Evolutionary conservation across 495 filamentous ascomycete species (phyloP).

Genomic region (Rhizodiscina lignyota): DNA sequence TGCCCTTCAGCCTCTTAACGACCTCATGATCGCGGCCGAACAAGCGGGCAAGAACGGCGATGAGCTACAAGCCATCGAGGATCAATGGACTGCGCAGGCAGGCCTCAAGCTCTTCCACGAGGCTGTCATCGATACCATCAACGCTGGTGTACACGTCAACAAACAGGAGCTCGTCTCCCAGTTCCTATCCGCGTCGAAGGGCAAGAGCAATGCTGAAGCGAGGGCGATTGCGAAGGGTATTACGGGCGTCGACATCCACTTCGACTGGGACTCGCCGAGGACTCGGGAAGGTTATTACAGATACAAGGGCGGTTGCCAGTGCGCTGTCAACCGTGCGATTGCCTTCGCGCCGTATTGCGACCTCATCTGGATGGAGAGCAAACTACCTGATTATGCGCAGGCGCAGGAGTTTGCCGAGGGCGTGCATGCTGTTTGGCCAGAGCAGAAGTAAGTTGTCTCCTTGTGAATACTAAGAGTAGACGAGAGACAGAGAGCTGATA

Average conservation of each 20-base stretch:
- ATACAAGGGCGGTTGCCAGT: slow-evolving; percentile 78
- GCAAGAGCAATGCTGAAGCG: slow-evolving; percentile 75
- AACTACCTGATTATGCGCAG: slow-evolving; percentile 81
- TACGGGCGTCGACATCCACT: slow-evolving; percentile 69
- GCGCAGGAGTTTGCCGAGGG: slow-evolving; percentile 89
- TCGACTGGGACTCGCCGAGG: slow-evolving; percentile 82
- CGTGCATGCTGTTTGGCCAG: slow-evolving; percentile 85
- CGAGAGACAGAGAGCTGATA: no score
- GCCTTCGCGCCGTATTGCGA: slow-evolving; percentile 92
- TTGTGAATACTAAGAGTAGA: neutral
- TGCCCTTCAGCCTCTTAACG: slow-evolving; percentile 64
- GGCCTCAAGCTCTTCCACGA: slow-evolving; percentile 81
- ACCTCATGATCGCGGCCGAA: slow-evolving; percentile 82
- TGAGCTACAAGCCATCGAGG: slow-evolving; percentile 81
- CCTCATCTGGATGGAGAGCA: slow-evolving; percentile 98
- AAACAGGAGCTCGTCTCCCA: slow-evolving; percentile 47
- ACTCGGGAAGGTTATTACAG: slow-evolving; percentile 93
- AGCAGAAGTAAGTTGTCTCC: slow-evolving; percentile 64
- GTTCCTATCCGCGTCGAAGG: slow-evolving; percentile 49
- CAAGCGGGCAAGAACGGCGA: slow-evolving; percentile 62
- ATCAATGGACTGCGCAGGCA: slow-evolving; percentile 71
- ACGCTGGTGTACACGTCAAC: slow-evolving; percentile 41
- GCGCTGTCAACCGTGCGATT: slow-evolving; percentile 77
- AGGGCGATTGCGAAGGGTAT: slow-evolving; percentile 69
- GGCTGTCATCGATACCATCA: slow-evolving; percentile 71